Conservation (phyloP, 345 rosid species). For the Rhizophora mangle region DNA sequence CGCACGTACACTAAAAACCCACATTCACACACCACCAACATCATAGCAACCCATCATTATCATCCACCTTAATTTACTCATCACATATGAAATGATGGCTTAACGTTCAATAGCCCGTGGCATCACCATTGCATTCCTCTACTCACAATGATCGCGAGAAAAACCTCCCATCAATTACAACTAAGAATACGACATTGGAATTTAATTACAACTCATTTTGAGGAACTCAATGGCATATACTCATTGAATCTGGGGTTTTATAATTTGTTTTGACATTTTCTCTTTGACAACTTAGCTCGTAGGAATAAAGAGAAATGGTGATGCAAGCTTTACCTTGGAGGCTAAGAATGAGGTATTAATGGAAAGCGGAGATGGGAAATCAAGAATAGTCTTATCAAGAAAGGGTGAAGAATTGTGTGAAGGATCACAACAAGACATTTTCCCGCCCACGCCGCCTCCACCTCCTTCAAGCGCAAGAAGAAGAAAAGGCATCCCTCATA, state of each 20-base stretch:
- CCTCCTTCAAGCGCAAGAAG: conserved; percentile 60
- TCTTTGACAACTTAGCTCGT: conserved; percentile 46
- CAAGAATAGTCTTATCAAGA: conserved; percentile 19
- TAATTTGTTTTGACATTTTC: background rate
- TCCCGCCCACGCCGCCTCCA: conserved; percentile 52
- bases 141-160: background rate
- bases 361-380: conserved; percentile 40
- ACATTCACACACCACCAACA: conserved; percentile 28
- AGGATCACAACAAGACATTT: conserved; percentile 51
- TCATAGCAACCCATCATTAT: conserved; percentile 32
- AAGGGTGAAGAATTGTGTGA: conserved; percentile 61
- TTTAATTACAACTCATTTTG: background rate
- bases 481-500: conserved; percentile 83
- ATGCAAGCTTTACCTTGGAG: conserved; percentile 51
- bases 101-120: background rate
- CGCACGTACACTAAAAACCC: conserved; percentile 13
- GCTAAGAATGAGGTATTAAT: conserved; percentile 37
- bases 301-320: conserved; percentile 63
- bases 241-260: background rate
- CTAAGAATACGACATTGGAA: background rate
- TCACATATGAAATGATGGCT: background rate
- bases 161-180: background rate
- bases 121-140: conserved; percentile 1
- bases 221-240: background rate
- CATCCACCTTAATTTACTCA: conserved; percentile 1